Percentiles rank a stretch among this genome's conserved stretches.
Evolutionary conservation across 2,329 filamentous ascomycete genomes (phyloP).

Genomic region (Scleromitrula shiraiana): DNA sequence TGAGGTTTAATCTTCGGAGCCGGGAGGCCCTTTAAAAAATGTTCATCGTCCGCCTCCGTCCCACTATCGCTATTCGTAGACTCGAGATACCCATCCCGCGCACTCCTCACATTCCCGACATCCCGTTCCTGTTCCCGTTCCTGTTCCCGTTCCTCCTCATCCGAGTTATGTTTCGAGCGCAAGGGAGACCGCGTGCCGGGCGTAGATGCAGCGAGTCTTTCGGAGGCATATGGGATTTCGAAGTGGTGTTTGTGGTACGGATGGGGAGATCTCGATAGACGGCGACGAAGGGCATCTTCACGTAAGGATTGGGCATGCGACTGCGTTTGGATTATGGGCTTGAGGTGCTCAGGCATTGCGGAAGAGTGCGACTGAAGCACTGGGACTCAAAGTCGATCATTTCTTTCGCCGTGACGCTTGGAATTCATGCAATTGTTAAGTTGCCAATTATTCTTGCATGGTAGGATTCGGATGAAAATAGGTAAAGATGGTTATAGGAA

Average conservation of each 20-base stretch:
- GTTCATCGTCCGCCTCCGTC: constrained; percentile 92
- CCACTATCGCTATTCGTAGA: constrained; percentile 74
- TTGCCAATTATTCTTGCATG: no score
- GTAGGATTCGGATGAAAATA: no score
- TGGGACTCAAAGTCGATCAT: not conserved
- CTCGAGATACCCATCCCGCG: constrained; percentile 18
- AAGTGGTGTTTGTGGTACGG: constrained; percentile 55
- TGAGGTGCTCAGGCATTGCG: constrained; percentile 10
- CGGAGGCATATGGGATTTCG: constrained; percentile 46
- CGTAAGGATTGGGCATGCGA: constrained; percentile 10
- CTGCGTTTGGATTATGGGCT: constrained; percentile 1
- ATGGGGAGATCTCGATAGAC: constrained; percentile 50
- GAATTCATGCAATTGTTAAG: not conserved
- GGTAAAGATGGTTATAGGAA: not conserved
- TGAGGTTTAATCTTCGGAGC: constrained; percentile 64
- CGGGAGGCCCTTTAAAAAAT: constrained; percentile 76
- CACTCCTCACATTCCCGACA: constrained; percentile 9
- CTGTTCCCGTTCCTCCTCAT: constrained; percentile 32
- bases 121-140: no score
- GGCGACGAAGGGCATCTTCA: constrained; percentile 6
- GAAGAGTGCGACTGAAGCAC: not conserved
- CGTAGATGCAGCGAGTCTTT: constrained; percentile 27
- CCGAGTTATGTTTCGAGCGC: constrained; percentile 23
- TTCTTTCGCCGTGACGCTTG: not conserved
- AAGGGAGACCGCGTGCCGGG: constrained; percentile 21